Base-by-base conservation (phyloP, 1,284 basidiomycete genomes). In the Ganoderma boninense region DNA sequence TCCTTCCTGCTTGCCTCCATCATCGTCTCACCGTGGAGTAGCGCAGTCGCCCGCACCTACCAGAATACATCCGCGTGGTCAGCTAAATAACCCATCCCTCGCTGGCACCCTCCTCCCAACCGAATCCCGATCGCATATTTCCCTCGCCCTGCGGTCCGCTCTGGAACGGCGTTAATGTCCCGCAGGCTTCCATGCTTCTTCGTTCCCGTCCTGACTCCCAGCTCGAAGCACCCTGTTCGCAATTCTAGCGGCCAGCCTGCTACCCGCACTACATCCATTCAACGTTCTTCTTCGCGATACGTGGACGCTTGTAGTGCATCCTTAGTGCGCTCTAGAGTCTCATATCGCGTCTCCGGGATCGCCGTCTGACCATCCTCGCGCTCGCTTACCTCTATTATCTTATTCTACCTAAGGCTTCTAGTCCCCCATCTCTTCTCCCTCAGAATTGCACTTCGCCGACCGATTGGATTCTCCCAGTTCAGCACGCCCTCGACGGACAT, bases 331-430 rank as follows among this genome's bases (percentile, higher is more conserved):
- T 57, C 56, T 57, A 29, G 56, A 57, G 16, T 35, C 13, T 57
- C 16, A 35, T 35, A 32, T 35, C 29, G 29, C 56, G 16, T 32
- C 20, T 57, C 32, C 26, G 26, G 56, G 57, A 60, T 60, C 57
- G 35, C 35, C 57, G 57, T 5, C 57, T 4, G 35, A 23, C 35
- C 20, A 4, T 11, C 35, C 20, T 20, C 35, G n/a, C 40, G 57
- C 57, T 60, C 57, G 57, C 54, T 60, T 40, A 32, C 57, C 57
- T 35, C 35, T 40, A 60, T 60, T 40, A 8, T 52, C 49, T 52
- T 52, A 52, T 52, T 52, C 49, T 4, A 52, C 49, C 2, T 23
- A 3, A 35, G 5, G 32, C 57, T 60, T 60, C 57, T 60, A 40
- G 57, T 8, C 35, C 40, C 57, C n/a, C 57, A 6, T 26, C 26